Evolutionary conservation across 2,329 filamentous ascomycete species (phyloP), one percentile per base, ranked within the genome.

Genomic region (Trichoderma gracile): DNA sequence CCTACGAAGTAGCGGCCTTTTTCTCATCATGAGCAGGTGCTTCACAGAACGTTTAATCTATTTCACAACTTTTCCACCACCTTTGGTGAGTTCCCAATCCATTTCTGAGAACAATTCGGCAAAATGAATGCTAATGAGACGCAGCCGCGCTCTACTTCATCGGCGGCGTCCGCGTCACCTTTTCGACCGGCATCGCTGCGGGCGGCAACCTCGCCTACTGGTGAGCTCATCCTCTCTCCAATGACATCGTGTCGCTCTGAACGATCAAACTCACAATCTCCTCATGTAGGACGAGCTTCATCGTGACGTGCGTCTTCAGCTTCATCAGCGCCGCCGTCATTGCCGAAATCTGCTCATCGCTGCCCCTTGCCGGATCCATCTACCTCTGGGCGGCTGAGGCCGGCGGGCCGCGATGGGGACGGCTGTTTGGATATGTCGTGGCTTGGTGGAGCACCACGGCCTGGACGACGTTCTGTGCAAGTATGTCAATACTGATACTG

Each of bases 401-500:
- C 19, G 84, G 84, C 49, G 84, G 84, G 5, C 81, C 79, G 27
- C 77, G 78, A 23, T 86, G 77, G 67, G 84, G 84, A n/a, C 74
- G 84, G 30, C 74, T 86, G 0, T 79, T 86, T 61, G 84, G 84
- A 19, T 86, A 85, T 71, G 74, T 86, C n/a, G 84, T 86, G n/a
- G 84, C 84, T 0, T 87, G 84, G 84, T 87, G 84, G 84, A 84
- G 81, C 69, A 86, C 83, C 0, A 86, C 84, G 0, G 84, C 85
- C 1, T 87, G 84, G 84, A 87, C 84, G 2, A 86, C 81, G 0
- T 84, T 84, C 63, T 83, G 81, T 70, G 81, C 81, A 3, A 84
- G 81, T 61, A 60, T 25, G 49, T 42, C 23, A 7, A 40, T 0
- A 1, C 9, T 17, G 71, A 64, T n/a, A 27, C 25, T 27, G 25